Percentiles rank a stretch among this genome's conserved stretches.
These are phyloP conservation scores for Ailanthus altissimus DNA, from an alignment of 345 rosid species.

Conservation along the genomic window DNA sequence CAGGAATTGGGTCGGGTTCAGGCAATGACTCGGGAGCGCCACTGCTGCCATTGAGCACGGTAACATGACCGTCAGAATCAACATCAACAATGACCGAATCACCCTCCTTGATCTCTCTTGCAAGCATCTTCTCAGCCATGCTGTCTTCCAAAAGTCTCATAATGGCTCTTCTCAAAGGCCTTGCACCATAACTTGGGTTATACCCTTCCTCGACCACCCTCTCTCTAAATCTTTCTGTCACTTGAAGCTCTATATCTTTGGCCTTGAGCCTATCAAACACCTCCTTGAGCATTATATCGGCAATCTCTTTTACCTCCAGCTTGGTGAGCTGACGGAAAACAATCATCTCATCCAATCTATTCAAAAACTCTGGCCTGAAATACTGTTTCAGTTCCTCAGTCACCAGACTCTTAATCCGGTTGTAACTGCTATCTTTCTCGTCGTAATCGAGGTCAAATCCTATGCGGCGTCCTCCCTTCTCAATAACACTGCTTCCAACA, in stretches of 20 bases:
- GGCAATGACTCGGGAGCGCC: constrained; percentile 62
- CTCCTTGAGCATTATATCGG: constrained; percentile 93
- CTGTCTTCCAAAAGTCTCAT: constrained; percentile 95
- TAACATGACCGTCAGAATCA: constrained; percentile 74
- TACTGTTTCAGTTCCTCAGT: constrained; percentile 89
- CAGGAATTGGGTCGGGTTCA: constrained; percentile 53
- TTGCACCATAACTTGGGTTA: constrained; percentile 94
- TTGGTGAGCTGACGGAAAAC: constrained; percentile 92
- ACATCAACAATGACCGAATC: constrained; percentile 92
- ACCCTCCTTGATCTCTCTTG: constrained; percentile 89
- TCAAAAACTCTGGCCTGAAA: constrained; percentile 94
- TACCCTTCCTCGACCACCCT: constrained; percentile 96
- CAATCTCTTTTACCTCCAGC: constrained; percentile 89
- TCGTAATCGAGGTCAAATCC: constrained; percentile 92
- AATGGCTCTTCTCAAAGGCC: constrained; percentile 93
- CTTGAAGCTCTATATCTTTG: constrained; percentile 91
- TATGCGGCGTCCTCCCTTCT: constrained; percentile 84
- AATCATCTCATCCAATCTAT: constrained; percentile 95
- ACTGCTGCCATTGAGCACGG: constrained; percentile 78
- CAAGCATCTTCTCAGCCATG: constrained; percentile 99
- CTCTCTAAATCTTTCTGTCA: constrained; percentile 86
- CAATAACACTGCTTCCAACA: constrained; percentile 95
- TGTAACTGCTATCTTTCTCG: constrained; percentile 94
- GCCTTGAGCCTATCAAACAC: constrained; percentile 71
- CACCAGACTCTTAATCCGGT: constrained; percentile 87